Evolutionary conservation across 495 filamentous ascomycete genomes (phyloP), one percentile per base, ranked within the genome.

Genomic region (Penicillium verhagenii): DNA sequence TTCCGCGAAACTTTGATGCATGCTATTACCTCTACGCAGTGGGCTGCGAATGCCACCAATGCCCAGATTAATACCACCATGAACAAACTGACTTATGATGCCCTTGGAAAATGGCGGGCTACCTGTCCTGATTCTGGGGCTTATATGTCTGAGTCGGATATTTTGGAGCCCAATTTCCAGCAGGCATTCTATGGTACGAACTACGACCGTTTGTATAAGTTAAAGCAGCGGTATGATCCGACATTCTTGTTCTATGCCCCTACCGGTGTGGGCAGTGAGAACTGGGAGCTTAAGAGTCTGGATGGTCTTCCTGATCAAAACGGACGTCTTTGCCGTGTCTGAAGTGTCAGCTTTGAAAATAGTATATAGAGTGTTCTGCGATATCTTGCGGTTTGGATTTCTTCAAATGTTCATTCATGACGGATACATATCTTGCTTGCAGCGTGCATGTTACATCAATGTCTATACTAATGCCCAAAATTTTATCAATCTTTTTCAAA

Each of bases 101-200:
- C 77, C 42, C 73, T 82, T 42, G 74, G 74, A 10, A 68, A 73
- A n/a, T 83, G 79, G 80, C 74, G 80, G 33, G 66, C 72, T 16
- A 65, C 73, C 11, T 70, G 61, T 38, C 70, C 72, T 3, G 64
- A 66, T 0, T 48, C 68, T 0, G 70, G 70, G n/a, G 67, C 69
- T 0, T 73, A 73, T 51, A 67, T 72, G 65, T 63, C 62, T 29
- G 72, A 75, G 61, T 59, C 69, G 23, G 81, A 88, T 63, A 66
- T 81, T n/a, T 70, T 79, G 45, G 84, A 88, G 65, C 84, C 85
- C 0, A 63, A 84, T 46, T 88, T 82, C 70, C 79, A 85, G 47
- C 71, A 78, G 59, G 76, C 80, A 0, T 90, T 86, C 68, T 90
- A 79, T 42, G 86, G 83, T 0, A 49, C 38, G n/a, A 71, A 82